Evolutionary conservation across 768 basidiomycete genomes (phyloP).

Genomic region (Myochromella boudieri): DNA sequence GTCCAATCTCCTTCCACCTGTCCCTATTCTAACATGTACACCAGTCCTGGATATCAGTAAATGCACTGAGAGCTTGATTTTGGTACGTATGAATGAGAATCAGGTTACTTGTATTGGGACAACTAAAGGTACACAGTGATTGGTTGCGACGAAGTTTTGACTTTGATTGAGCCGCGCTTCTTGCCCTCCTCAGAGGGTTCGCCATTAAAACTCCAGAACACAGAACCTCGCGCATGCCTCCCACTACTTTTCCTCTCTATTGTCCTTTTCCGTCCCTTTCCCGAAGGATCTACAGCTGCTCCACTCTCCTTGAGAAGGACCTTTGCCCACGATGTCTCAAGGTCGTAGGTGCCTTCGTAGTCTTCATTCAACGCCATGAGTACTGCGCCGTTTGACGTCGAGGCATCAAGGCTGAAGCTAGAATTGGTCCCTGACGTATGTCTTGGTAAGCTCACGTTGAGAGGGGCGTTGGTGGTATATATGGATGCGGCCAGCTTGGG

Average conservation of each 20-base stretch:
- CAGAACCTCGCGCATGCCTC: neutral
- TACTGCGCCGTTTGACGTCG: neutral
- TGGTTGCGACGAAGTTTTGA: neutral
- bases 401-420: conserved; percentile 3
- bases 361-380: neutral
- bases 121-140: neutral
- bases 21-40: too few species aligned
- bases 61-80: too few species aligned
- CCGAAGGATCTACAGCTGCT: neutral
- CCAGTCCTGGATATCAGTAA: too few species aligned
- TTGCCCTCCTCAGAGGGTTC: conserved; percentile 1
- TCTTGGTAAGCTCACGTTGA: neutral
- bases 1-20: too few species aligned
- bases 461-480: neutral
- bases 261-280: neutral
- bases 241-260: neutral
- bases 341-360: conserved; percentile 4
- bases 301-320: neutral
- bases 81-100: too few species aligned
- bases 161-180: neutral
- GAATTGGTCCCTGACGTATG: neutral
- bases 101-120: too few species aligned
- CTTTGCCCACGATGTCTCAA: neutral
- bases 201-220: conserved; percentile 2
- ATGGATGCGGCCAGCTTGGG: neutral